Evolutionary conservation across 2,329 filamentous ascomycete species (phyloP).

Genomic region (Ploettnerulaceae sp.): DNA sequence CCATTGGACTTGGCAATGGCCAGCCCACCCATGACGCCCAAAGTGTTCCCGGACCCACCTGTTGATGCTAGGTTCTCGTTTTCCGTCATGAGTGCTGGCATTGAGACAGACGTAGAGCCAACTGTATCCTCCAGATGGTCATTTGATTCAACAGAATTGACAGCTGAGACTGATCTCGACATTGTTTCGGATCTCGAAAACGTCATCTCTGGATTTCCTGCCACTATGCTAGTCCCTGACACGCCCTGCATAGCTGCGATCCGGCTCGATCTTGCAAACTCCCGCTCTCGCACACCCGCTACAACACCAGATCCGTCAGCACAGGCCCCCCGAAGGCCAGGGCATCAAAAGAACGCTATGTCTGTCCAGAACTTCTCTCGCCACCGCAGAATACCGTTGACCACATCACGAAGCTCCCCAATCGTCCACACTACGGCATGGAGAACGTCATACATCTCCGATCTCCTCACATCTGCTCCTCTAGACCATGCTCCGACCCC

Average conservation of each 20-base stretch:
- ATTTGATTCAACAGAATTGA: background rate
- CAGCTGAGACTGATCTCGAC: background rate
- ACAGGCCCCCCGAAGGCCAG: background rate
- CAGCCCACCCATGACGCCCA: slow-evolving; percentile 21
- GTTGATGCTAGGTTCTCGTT: background rate
- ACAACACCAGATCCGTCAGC: background rate
- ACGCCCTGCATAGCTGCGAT: slow-evolving; percentile 23
- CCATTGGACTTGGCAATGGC: slow-evolving; percentile 16
- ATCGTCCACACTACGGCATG: background rate
- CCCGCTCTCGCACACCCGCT: background rate
- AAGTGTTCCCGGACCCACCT: slow-evolving; percentile 3
- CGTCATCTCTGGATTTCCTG: slow-evolving; percentile 20
- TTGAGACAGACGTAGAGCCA: background rate
- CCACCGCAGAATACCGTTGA: background rate
- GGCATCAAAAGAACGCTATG: no score
- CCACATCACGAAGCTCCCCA: background rate
- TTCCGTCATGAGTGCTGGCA: background rate
- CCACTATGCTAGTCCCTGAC: slow-evolving; percentile 20
- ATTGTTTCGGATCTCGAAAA: slow-evolving; percentile 24
- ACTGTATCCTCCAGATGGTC: background rate
- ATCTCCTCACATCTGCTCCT: slow-evolving; percentile 6
- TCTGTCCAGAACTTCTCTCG: background rate
- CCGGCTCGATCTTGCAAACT: slow-evolving; percentile 8
- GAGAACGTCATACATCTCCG: background rate
- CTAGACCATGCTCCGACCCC: slow-evolving; percentile 1